A percentile compares a stretch with the other conserved stretches of the same genome.
phyloP scores from a whole-genome alignment of 257 asterid genomes.

The Asclepias syriaca region DNA sequence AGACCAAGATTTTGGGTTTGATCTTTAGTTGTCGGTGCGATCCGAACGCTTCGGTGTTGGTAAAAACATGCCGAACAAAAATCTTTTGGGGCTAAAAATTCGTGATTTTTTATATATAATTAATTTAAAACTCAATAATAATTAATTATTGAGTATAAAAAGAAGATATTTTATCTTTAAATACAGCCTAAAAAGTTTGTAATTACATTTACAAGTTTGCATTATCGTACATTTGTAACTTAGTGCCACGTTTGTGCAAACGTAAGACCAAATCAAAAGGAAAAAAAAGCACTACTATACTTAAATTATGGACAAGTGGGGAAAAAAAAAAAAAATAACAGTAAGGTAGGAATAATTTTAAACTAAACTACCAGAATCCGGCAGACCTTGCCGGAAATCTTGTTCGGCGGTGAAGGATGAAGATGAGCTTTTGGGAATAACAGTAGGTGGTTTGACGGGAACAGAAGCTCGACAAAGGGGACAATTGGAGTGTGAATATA shows the following conservation, averaged over 20 bases:
- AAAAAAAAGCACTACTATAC: too few relatives aligned
- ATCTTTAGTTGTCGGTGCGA: background rate
- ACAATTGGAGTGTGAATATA: constrained; percentile 46
- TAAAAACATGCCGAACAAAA: too few relatives aligned
- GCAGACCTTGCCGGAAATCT: constrained; percentile 52
- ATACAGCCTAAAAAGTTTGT: too few relatives aligned
- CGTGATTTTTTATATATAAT: too few relatives aligned
- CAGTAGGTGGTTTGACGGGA: constrained; percentile 25
- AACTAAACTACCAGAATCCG: constrained; percentile 44
- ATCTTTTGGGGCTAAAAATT: too few relatives aligned
- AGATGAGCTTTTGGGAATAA: constrained; percentile 11
- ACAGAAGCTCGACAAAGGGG: constrained; percentile 67
- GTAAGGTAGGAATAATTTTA: background rate
- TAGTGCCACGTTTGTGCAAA: too few relatives aligned
- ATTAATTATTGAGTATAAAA: too few relatives aligned
- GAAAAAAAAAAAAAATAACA: background rate
- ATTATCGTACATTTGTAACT: too few relatives aligned
- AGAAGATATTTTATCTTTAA: too few relatives aligned
- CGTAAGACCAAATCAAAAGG: too few relatives aligned
- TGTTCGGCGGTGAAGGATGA: constrained; percentile 19
- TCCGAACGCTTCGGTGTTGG: background rate
- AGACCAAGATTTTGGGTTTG: background rate
- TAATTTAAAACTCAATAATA: too few relatives aligned
- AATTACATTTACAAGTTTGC: too few relatives aligned
- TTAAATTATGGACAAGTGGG: background rate